Conservation (phyloP, 208 protist species). For the Kentomonas sorsogonicus region DNA sequence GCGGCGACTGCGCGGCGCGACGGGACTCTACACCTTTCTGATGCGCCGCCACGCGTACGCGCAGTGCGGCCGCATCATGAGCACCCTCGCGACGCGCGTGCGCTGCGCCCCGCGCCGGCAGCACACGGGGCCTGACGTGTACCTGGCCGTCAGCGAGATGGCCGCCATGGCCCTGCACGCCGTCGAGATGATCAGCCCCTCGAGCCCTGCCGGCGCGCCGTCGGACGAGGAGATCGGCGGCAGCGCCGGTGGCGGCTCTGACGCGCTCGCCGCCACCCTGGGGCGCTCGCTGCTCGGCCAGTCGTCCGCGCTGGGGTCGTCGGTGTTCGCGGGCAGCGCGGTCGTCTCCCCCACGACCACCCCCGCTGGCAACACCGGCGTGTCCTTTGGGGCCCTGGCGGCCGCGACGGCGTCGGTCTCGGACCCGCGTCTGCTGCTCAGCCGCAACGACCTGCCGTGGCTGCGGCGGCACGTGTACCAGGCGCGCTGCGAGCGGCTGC, state of each 20-base stretch:
- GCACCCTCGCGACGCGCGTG: constrained; percentile 54
- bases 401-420: neutral
- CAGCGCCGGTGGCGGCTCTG: no score
- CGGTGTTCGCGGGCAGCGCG: no score
- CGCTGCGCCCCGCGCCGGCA: constrained; percentile 58
- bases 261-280: no score
- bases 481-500: constrained; percentile 72
- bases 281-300: no score
- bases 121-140: constrained; percentile 12
- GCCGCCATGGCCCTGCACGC: constrained; percentile 59
- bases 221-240: no score
- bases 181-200: constrained; percentile 51
- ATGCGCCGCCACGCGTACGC: constrained; percentile 72
- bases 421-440: constrained; percentile 26
- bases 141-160: constrained; percentile 49
- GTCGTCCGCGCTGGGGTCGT: no score
- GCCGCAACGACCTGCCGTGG: constrained; percentile 60
- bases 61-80: constrained; percentile 69
- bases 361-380: constrained; percentile 4
- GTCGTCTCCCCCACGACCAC: neutral
- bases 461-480: constrained; percentile 65
- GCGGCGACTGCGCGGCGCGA: constrained; percentile 44
- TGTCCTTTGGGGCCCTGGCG: neutral
- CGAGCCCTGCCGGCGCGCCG: constrained; percentile 17
- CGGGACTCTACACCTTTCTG: constrained; percentile 67